Evolutionary conservation across 257 asterid genomes (phyloP).

Genomic region (Nicotiana knightiana): DNA sequence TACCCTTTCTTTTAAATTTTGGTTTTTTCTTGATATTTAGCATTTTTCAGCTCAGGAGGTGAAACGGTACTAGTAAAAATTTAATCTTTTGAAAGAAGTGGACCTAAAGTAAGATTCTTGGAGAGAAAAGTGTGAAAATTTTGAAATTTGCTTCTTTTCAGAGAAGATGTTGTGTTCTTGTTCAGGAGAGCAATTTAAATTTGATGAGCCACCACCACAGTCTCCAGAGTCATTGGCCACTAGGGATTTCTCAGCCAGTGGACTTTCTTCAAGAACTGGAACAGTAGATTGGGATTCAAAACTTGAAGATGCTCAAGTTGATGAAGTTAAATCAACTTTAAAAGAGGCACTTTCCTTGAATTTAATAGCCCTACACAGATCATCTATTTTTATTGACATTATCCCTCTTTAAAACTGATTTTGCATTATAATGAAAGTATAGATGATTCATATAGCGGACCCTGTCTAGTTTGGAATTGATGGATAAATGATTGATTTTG

Average conservation of each 20-base stretch:
- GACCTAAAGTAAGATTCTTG: constrained; percentile 16
- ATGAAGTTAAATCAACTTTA: constrained; percentile 91
- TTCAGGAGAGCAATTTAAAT: constrained; percentile 86
- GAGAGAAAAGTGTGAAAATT: constrained; percentile 10
- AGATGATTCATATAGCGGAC: background rate
- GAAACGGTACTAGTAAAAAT: background rate
- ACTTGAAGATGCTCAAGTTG: constrained; percentile 90
- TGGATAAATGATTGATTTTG: background rate
- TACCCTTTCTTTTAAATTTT: background rate
- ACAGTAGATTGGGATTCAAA: constrained; percentile 71
- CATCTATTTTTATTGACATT: background rate
- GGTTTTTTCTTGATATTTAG: background rate
- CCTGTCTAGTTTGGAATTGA: background rate
- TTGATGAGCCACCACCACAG: constrained; percentile 65
- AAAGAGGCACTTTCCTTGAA: constrained; percentile 88
- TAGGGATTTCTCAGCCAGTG: constrained; percentile 91
- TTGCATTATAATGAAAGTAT: too few relatives aligned
- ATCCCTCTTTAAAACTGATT: too few relatives aligned
- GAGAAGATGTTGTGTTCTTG: constrained; percentile 79
- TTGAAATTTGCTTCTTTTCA: background rate
- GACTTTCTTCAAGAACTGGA: constrained; percentile 69
- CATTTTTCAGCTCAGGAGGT: background rate
- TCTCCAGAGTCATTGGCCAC: constrained; percentile 93
- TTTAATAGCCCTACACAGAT: constrained; percentile 18
- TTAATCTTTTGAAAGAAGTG: constrained; percentile 10